Evolutionary conservation across 2,329 filamentous ascomycete genomes (phyloP).

Genomic region (Fonsecaea nubica): DNA sequence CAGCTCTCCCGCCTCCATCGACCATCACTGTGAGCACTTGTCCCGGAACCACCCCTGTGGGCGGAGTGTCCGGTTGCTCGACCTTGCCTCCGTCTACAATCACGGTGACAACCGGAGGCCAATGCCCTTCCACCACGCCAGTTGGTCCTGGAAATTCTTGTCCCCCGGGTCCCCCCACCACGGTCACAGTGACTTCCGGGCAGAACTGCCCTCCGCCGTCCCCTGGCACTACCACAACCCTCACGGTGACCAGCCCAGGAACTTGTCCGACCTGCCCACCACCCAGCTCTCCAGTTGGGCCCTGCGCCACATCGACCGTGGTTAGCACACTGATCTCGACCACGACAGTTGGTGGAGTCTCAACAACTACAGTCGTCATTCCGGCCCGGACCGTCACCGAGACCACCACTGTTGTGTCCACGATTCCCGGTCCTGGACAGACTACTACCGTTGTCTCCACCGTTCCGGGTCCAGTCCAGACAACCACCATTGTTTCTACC

Average conservation of each 20-base stretch:
- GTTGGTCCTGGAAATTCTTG: constrained; percentile 12
- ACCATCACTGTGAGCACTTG: constrained; percentile 6
- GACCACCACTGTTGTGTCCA: constrained; percentile 1
- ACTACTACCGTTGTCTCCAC: constrained; percentile 8
- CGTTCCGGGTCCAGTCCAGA: not conserved
- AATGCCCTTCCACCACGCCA: constrained; percentile 3
- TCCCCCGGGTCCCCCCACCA: not conserved
- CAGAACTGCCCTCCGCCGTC: constrained; percentile 6
- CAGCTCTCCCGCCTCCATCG: constrained; percentile 5
- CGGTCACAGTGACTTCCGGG: not conserved
- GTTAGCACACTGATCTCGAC: constrained; percentile 1
- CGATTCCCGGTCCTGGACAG: not conserved
- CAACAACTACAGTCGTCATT: not conserved
- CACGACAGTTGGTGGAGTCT: constrained; percentile 4
- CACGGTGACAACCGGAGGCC: not conserved
- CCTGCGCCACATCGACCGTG: constrained; percentile 8
- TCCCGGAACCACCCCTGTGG: constrained; percentile 5
- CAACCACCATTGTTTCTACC: constrained; percentile 6
- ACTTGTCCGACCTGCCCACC: not conserved
- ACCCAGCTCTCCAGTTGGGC: constrained; percentile 2
- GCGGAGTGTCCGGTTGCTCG: constrained; percentile 3
- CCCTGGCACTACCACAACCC: not conserved
- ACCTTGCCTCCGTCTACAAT: not conserved
- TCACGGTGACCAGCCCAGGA: constrained; percentile 6
- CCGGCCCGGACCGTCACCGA: not conserved